phyloP scores from a whole-genome alignment of 306 rosid genomes.

The Castanospermum australe region DNA sequence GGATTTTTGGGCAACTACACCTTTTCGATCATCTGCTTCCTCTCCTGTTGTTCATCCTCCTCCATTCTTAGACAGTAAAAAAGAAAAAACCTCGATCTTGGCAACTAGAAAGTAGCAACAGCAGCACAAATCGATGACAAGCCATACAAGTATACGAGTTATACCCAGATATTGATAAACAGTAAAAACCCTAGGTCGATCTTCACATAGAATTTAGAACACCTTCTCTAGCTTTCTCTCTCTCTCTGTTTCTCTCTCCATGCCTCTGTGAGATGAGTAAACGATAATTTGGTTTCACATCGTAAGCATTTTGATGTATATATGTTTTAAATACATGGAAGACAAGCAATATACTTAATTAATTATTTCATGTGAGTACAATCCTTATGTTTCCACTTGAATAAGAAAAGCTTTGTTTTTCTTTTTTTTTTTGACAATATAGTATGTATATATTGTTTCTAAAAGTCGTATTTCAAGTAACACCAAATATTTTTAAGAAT shows the following conservation, averaged over 20 bases:
- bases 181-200: slow-evolving; percentile 12
- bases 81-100: slow-evolving; percentile 24
- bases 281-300: slow-evolving; percentile 35
- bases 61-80: slow-evolving; percentile 26
- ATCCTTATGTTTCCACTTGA: slow-evolving; percentile 34
- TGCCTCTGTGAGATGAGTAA: slow-evolving; percentile 33
- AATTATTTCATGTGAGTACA: slow-evolving; percentile 55
- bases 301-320: slow-evolving; percentile 34
- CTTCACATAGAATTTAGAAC: slow-evolving; percentile 32
- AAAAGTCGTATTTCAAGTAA: too few relatives aligned
- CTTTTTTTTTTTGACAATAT: neutral
- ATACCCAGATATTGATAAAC: too few relatives aligned
- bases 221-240: slow-evolving; percentile 7
- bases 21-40: slow-evolving; percentile 11
- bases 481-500: too few relatives aligned
- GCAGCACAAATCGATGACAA: slow-evolving; percentile 11
- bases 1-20: slow-evolving; percentile 18
- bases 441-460: too few relatives aligned
- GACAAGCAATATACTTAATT: slow-evolving; percentile 42
- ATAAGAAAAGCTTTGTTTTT: neutral
- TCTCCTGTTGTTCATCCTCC: slow-evolving; percentile 21
- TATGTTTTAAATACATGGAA: slow-evolving; percentile 37
- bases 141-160: too few relatives aligned
- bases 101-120: neutral
- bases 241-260: too few relatives aligned